Percentiles rank a stretch among this genome's conserved stretches.
Conservation (phyloP, 2,329 filamentous ascomycete genomes). For the Epichloe hybrida region DNA sequence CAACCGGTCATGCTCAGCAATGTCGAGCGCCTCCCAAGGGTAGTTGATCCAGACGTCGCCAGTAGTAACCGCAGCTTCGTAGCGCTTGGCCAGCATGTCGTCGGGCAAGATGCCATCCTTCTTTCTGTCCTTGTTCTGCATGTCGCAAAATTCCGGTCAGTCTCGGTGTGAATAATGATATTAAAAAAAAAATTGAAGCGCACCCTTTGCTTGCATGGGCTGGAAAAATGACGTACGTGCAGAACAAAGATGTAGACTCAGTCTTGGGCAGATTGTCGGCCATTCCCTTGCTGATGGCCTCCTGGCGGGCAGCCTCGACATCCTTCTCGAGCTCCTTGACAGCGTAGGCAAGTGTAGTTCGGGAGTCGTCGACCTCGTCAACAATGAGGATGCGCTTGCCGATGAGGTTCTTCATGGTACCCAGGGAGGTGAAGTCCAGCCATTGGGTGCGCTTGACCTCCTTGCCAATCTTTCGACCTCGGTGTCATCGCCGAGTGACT, state of each 20-base stretch:
- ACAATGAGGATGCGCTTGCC: slow-evolving; percentile 88
- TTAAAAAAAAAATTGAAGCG: not conserved
- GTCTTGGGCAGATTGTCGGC: slow-evolving; percentile 56
- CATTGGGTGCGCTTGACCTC: slow-evolving; percentile 97
- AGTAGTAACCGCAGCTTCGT: slow-evolving; percentile 76
- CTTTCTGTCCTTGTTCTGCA: slow-evolving; percentile 84
- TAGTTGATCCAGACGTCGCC: slow-evolving; percentile 98
- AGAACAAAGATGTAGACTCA: slow-evolving; percentile 85
- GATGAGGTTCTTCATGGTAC: slow-evolving; percentile 75
- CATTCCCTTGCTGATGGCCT: slow-evolving; percentile 59
- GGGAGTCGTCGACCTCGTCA: slow-evolving; percentile 90
- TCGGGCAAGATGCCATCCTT: slow-evolving; percentile 82
- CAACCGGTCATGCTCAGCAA: slow-evolving; percentile 75
- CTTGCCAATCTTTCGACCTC: slow-evolving; percentile 64
- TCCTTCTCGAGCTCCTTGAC: slow-evolving; percentile 92
- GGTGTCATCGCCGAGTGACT: slow-evolving; percentile 51
- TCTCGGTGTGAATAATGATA: not conserved
- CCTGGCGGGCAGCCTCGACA: slow-evolving; percentile 60
- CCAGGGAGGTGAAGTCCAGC: slow-evolving; percentile 79
- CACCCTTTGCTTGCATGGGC: not conserved
- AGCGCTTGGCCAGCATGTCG: slow-evolving; percentile 64
- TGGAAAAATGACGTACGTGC: slow-evolving; percentile 49
- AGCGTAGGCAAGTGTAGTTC: slow-evolving; percentile 87
- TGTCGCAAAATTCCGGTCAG: not conserved
- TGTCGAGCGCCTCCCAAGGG: slow-evolving; percentile 92